Conservation (phyloP, 1,284 basidiomycete genomes). For the Apiotrichum sp. region DNA sequence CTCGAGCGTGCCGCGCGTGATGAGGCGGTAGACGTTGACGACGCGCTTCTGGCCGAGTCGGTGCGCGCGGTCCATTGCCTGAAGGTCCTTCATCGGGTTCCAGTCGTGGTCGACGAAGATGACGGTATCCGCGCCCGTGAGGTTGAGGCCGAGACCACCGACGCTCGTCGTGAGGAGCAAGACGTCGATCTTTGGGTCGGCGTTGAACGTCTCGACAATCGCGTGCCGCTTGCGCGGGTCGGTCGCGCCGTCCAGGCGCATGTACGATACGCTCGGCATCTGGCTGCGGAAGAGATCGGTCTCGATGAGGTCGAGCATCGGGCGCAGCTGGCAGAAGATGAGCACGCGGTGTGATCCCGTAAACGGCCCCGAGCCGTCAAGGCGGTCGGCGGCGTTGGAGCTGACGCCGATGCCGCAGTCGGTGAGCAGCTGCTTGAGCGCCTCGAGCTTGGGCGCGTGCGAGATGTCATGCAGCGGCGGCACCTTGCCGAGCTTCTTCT, state of each 20-base stretch:
- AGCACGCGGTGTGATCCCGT: constrained; percentile 70
- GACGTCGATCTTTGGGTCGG: constrained; percentile 95
- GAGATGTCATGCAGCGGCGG: constrained; percentile 65
- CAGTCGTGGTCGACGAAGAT: constrained; percentile 99
- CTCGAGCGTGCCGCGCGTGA: constrained; percentile 94
- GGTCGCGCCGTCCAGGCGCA: constrained; percentile 90
- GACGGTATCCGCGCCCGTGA: constrained; percentile 98
- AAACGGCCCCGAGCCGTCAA: constrained; percentile 61
- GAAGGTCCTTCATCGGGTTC: constrained; percentile 99
- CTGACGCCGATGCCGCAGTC: constrained; percentile 76
- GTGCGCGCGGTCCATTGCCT: constrained; percentile 99
- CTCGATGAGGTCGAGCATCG: constrained; percentile 98
- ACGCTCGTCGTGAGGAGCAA: constrained; percentile 94
- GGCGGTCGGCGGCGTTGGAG: constrained; percentile 43
- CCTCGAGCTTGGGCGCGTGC: constrained; percentile 90
- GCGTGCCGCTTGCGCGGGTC: constrained; percentile 87
- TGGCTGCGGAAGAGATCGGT: constrained; percentile 80
- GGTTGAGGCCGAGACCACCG: constrained; percentile 88
- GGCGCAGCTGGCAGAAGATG: constrained; percentile 98
- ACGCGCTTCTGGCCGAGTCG: constrained; percentile 98
- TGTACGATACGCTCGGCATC: constrained; percentile 96
- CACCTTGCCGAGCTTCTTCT: constrained; percentile 53
- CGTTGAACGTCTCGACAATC: constrained; percentile 96
- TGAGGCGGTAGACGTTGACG: constrained; percentile 95
- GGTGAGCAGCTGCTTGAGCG: constrained; percentile 80